Base-by-base conservation (phyloP, 441 rosid species). In the Pelargonium cotyledonis region DNA sequence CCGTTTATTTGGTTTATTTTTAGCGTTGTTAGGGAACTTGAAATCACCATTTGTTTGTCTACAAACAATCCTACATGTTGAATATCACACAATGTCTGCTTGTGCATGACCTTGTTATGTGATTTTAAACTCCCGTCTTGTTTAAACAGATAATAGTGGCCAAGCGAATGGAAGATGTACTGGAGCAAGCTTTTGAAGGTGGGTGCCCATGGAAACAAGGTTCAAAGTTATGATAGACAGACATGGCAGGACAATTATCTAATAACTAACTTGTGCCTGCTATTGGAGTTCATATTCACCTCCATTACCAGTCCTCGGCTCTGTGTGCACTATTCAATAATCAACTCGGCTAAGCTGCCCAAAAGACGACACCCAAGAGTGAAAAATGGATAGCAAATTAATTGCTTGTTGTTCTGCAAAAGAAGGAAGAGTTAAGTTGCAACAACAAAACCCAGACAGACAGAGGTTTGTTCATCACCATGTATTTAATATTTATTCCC, bases 121-220 rank as follows among this genome's bases (percentile, higher is more conserved):
- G 29, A 26, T 26, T 26, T 26, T 26, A 26, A 26, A 26, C 12
- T 46, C n/a, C 53, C 53, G 4, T 47, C 3, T 51, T 62, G 1
- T 51, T 66, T 55, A 69, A 4, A n/a, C 94, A 95, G 99, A 82
- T 95, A 46, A 69, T 90, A 70, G 80, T 83, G 64, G 99, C 96
- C 16, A 92, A 90, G 85, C 81, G 92, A 74, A 85, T 95, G 95
- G 99, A 95, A 77, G 98, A 95, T 46, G 97, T 92, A 16, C 72
- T 95, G 77, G 98, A 95, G 72, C 88, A 90, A 58, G 97, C 99
- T 21, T 92, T 95, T 47, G 97, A 92, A 74, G 97, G 92, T 5
- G 98, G 98, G 41, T 92, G 93, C 80, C 99, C 97, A 35, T 92
- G 95, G 99, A 81, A 88, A 41, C 88, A 77, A 65, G 84, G 73